Percentiles rank a stretch among this genome's conserved stretches.
Conservation (phyloP, 2,329 filamentous ascomycete species). For the Colletotrichum tropicicola region DNA sequence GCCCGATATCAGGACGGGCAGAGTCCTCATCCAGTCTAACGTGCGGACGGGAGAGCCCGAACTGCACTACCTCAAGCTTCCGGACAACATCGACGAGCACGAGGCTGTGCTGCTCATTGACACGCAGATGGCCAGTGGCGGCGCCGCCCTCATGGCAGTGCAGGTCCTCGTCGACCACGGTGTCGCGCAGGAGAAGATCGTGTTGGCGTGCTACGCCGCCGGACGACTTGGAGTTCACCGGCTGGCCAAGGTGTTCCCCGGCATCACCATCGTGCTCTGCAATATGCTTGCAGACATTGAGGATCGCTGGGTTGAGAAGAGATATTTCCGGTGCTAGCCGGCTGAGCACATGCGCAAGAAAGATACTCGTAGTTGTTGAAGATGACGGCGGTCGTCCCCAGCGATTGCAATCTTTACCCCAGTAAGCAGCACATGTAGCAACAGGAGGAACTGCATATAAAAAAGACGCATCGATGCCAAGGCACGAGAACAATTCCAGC, state of each 20-base stretch:
- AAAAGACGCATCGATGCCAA: slow-evolving; percentile 5
- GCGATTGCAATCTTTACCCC: too few species aligned
- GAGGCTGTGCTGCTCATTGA: slow-evolving; percentile 88
- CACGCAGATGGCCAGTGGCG: slow-evolving; percentile 93
- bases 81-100: slow-evolving; percentile 76
- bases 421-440: too few species aligned
- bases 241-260: slow-evolving; percentile 87
- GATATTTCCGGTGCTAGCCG: slow-evolving; percentile 86
- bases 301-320: slow-evolving; percentile 87
- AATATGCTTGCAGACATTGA: slow-evolving; percentile 84
- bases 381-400: too few species aligned
- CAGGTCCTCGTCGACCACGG: slow-evolving; percentile 96
- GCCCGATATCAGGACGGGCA: slow-evolving; percentile 89
- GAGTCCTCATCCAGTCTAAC: slow-evolving; percentile 91
- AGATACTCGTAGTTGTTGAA: neutral
- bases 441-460: neutral
- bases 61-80: slow-evolving; percentile 87
- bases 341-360: neutral
- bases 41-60: slow-evolving; percentile 88
- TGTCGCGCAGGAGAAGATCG: slow-evolving; percentile 83
- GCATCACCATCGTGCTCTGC: slow-evolving; percentile 86
- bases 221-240: slow-evolving; percentile 86
- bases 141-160: slow-evolving; percentile 89
- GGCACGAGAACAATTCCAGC: neutral
- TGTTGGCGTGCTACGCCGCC: slow-evolving; percentile 92